These are phyloP conservation scores for Nissolia schottii DNA, from an alignment of 306 rosid genomes.

Conservation along the genomic window DNA sequence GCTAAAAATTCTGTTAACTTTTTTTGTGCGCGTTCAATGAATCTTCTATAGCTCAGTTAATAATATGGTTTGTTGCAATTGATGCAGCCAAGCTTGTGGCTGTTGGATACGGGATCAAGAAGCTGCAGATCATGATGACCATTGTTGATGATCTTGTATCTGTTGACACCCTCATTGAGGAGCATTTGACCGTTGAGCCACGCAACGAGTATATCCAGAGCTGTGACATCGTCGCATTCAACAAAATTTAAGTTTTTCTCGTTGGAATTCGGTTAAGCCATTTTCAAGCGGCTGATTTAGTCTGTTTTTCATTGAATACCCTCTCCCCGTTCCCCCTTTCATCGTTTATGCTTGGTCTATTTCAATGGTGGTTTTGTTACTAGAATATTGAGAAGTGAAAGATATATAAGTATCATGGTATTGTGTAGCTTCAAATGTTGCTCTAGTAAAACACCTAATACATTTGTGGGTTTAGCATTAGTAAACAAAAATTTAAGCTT, in stretches of 20 bases:
- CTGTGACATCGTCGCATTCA: conserved; percentile 93
- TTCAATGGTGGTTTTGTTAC: conserved; percentile 28
- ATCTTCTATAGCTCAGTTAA: background rate
- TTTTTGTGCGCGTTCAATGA: background rate
- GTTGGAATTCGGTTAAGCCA: conserved; percentile 23
- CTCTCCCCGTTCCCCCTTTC: background rate
- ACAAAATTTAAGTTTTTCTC: conserved; percentile 62
- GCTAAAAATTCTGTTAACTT: background rate
- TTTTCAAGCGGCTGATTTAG: conserved; percentile 38
- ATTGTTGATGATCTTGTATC: conserved; percentile 88
- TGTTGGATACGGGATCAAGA: conserved; percentile 89
- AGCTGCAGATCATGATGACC: conserved; percentile 79
- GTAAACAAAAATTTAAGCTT: background rate
- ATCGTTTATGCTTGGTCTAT: conserved; percentile 7
- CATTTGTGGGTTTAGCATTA: background rate
- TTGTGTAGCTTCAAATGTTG: background rate
- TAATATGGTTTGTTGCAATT: conserved; percentile 3
- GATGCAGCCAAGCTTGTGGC: conserved; percentile 71
- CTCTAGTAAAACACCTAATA: background rate
- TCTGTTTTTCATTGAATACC: background rate
- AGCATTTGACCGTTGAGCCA: conserved; percentile 67
- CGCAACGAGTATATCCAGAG: conserved; percentile 69
- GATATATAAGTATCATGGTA: background rate
- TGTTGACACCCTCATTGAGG: conserved; percentile 72
- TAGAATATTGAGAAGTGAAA: conserved; percentile 26